Evolutionary conservation across 2,329 filamentous ascomycete genomes (phyloP).

Genomic region (Gyromitra esculenta): DNA sequence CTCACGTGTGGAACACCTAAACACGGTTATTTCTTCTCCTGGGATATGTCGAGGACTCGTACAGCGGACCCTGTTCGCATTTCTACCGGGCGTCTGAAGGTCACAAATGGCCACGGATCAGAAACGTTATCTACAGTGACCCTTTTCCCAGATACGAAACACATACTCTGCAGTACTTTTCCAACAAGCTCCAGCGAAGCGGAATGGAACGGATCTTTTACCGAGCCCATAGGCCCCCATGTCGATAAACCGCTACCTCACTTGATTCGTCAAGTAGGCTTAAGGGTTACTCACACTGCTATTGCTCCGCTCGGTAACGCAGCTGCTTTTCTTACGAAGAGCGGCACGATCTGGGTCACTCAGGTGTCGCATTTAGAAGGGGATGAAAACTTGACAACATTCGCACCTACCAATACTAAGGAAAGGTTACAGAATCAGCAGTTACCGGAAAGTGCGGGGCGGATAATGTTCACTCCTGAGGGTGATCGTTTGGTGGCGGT

Average conservation of each 20-base stretch:
- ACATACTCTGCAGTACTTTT: slow-evolving; percentile 54
- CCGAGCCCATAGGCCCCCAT: slow-evolving; percentile 47
- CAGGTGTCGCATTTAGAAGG: slow-evolving; percentile 50
- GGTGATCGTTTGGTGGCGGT: slow-evolving; percentile 52
- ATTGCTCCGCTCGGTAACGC: slow-evolving; percentile 53
- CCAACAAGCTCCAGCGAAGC: slow-evolving; percentile 46
- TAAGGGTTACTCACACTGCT: slow-evolving; percentile 49
- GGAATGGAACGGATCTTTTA: slow-evolving; percentile 53
- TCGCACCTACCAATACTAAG: slow-evolving; percentile 34
- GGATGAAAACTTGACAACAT: slow-evolving; percentile 54
- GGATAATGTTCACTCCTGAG: slow-evolving; percentile 52
- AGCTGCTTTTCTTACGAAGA: slow-evolving; percentile 52
- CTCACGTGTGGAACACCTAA: slow-evolving; percentile 53
- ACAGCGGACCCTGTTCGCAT: slow-evolving; percentile 50
- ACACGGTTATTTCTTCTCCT: slow-evolving; percentile 55
- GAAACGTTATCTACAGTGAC: slow-evolving; percentile 48
- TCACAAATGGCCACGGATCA: slow-evolving; percentile 47
- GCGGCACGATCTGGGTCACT: slow-evolving; percentile 52
- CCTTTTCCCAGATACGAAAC: slow-evolving; percentile 53
- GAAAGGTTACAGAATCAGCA: slow-evolving; percentile 46
- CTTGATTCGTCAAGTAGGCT: slow-evolving; percentile 49
- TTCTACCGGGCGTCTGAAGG: slow-evolving; percentile 42
- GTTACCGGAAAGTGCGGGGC: slow-evolving; percentile 38
- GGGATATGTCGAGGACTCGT: slow-evolving; percentile 52
- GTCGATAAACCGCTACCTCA: slow-evolving; percentile 34